Conservation (phyloP, 768 basidiomycete genomes). For the Psilocybe cyanescens region DNA sequence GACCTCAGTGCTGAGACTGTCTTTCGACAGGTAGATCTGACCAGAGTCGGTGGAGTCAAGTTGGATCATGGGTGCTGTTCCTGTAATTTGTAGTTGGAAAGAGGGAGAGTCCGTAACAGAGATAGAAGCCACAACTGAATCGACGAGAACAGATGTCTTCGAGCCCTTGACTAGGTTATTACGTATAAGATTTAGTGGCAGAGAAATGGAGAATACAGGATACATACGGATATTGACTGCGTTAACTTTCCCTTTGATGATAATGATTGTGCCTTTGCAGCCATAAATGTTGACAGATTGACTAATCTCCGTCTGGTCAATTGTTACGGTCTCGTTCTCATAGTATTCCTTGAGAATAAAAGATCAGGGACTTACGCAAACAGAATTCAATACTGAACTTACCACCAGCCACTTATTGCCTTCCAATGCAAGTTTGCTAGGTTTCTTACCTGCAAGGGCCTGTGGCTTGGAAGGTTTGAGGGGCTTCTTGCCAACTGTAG, state of each 20-base stretch:
- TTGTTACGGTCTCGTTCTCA: constrained; percentile 79
- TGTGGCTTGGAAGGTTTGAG: constrained; percentile 85
- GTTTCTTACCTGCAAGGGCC: constrained; percentile 86
- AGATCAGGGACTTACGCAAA: neutral
- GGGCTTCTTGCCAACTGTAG: constrained; percentile 61
- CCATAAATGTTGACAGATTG: constrained; percentile 90
- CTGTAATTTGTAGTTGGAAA: constrained; percentile 91
- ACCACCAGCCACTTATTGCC: constrained; percentile 96
- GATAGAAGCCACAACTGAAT: constrained; percentile 91
- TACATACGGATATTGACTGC: constrained; percentile 84
- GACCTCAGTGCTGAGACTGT: constrained; percentile 78
- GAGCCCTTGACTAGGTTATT: constrained; percentile 74
- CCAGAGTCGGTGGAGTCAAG: constrained; percentile 95
- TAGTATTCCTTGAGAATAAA: constrained; percentile 75
- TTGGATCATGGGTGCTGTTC: constrained; percentile 88
- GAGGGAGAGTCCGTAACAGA: constrained; percentile 91
- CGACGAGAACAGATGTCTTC: constrained; percentile 86
- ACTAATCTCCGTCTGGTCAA: constrained; percentile 77
- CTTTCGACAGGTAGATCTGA: constrained; percentile 89
- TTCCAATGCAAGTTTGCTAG: constrained; percentile 85
- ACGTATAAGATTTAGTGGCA: constrained; percentile 3
- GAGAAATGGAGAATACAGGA: neutral
- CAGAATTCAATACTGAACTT: constrained; percentile 27
- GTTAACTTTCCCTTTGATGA: constrained; percentile 94
- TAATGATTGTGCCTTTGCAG: constrained; percentile 84